These are phyloP conservation scores for Eucalyptus cloeziana DNA, from an alignment of 345 rosid species.

Conservation along the genomic window DNA sequence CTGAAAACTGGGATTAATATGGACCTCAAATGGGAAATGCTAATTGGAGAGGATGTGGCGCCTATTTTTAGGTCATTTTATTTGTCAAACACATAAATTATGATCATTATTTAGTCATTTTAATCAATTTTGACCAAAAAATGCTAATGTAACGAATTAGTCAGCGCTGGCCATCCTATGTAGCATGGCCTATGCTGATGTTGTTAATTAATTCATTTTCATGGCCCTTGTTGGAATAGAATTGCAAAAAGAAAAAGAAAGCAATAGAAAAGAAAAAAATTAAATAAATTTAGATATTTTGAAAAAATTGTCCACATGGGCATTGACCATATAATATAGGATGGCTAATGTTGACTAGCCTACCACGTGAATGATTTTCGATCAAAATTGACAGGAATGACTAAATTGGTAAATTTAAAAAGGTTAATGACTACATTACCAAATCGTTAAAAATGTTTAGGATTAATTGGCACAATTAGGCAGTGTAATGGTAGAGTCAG, in stretches of 20 bases:
- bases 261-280: too few species aligned
- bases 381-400: fast-evolving
- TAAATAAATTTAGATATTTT: fast-evolving
- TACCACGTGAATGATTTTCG: fast-evolving
- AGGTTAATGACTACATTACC: not conserved
- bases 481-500: too few species aligned
- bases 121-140: too few species aligned
- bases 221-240: fast-evolving
- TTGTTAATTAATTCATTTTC: too few species aligned
- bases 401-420: too few species aligned
- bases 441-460: too few species aligned
- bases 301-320: fast-evolving
- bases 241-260: not conserved
- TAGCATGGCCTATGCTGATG: fast-evolving
- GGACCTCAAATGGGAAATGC: not conserved
- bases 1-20: not conserved
- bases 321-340: too few species aligned
- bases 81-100: not conserved
- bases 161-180: fast-evolving
- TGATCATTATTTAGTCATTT: not conserved
- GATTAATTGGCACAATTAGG: too few species aligned
- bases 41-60: not conserved
- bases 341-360: fast-evolving
- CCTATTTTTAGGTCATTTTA: not conserved
- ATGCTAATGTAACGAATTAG: fast-evolving